A percentile compares a stretch with the other conserved stretches of the same genome.
These are phyloP conservation scores for Salvia hispanica DNA, from an alignment of 257 asterid species.

Conservation along the genomic window DNA sequence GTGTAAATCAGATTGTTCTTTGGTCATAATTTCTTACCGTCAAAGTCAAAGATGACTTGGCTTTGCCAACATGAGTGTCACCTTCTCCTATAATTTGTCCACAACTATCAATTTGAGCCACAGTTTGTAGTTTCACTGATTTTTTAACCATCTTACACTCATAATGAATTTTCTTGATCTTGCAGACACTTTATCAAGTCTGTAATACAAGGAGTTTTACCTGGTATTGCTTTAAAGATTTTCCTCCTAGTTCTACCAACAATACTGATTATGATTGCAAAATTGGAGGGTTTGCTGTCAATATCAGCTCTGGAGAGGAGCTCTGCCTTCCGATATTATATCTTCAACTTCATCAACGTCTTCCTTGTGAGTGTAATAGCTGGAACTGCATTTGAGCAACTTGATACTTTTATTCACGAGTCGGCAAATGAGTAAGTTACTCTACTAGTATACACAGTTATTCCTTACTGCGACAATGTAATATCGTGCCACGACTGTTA, in stretches of 20 bases:
- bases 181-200: slow-evolving; percentile 78
- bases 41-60: too few species aligned
- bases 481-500: too few species aligned
- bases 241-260: slow-evolving; percentile 82
- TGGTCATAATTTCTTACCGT: too few species aligned
- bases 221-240: slow-evolving; percentile 87
- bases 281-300: slow-evolving; percentile 75
- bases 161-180: slow-evolving; percentile 12
- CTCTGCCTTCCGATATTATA: slow-evolving; percentile 82
- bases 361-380: slow-evolving; percentile 89
- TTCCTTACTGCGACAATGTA: not conserved
- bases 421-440: slow-evolving; percentile 64
- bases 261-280: slow-evolving; percentile 84
- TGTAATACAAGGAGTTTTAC: slow-evolving; percentile 83
- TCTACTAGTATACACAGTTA: not conserved
- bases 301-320: slow-evolving; percentile 84
- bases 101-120: too few species aligned
- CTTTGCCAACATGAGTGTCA: too few species aligned
- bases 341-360: slow-evolving; percentile 78
- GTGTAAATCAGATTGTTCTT: too few species aligned
- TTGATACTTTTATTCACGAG: slow-evolving; percentile 57
- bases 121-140: not conserved
- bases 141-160: too few species aligned
- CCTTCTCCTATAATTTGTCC: too few species aligned
- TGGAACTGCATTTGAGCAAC: slow-evolving; percentile 81